Conservation (phyloP, 768 basidiomycete species). For the Arthromyces matolae region DNA sequence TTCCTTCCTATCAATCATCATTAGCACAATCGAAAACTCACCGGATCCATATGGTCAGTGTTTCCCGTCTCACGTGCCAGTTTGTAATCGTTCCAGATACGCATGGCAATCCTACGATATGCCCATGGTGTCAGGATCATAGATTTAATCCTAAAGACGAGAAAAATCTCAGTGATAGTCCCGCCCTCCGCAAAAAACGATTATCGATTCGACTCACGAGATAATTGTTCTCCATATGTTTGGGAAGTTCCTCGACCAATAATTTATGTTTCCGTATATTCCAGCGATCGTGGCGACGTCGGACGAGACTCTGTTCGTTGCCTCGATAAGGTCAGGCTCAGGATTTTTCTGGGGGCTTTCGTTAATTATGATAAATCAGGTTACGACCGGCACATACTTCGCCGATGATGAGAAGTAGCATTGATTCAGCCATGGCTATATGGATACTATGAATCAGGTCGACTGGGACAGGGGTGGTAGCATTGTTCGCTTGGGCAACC, state of each 20-base stretch:
- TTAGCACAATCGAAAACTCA: too few species aligned
- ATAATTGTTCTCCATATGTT: slow-evolving; percentile 6
- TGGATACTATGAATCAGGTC: too few species aligned
- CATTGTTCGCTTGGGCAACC: too few species aligned
- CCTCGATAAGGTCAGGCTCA: slow-evolving; percentile 1
- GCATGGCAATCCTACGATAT: slow-evolving; percentile 5
- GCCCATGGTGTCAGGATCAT: slow-evolving; percentile 11
- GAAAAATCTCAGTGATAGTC: too few species aligned
- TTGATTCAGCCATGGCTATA: too few species aligned
- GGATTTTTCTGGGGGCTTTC: slow-evolving; percentile 1
- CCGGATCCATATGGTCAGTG: slow-evolving; percentile 9
- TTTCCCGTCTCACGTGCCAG: slow-evolving; percentile 4
- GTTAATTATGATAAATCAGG: too few species aligned
- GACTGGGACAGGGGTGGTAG: too few species aligned
- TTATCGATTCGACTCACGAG: neutral
- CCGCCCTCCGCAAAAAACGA: too few species aligned
- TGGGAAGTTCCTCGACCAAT: slow-evolving; percentile 8
- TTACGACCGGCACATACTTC: too few species aligned
- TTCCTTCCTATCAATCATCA: too few species aligned
- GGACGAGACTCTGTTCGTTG: slow-evolving; percentile 2
- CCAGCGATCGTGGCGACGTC: slow-evolving; percentile 7
- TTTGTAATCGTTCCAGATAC: slow-evolving; percentile 6
- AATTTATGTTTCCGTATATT: slow-evolving; percentile 7
- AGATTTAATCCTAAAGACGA: too few species aligned
- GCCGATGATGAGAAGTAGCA: too few species aligned